Percentiles rank a stretch among this genome's conserved stretches.
phyloP scores from a whole-genome alignment of 2,329 filamentous ascomycete genomes.

The Venturiaceae sp. region DNA sequence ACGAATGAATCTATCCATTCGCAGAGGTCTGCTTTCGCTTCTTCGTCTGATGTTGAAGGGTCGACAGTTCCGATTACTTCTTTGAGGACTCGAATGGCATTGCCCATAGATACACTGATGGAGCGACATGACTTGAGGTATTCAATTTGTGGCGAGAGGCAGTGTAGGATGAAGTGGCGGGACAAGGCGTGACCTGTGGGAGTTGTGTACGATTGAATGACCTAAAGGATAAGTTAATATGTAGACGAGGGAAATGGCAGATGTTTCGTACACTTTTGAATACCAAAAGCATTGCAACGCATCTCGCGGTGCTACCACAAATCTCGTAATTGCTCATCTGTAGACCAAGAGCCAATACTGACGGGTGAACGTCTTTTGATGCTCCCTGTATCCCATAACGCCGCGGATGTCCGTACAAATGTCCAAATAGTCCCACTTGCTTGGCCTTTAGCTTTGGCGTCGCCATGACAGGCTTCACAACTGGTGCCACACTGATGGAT shows the following conservation, averaged over 20 bases:
- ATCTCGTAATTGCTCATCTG: constrained; percentile 85
- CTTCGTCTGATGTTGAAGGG: constrained; percentile 59
- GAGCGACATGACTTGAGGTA: constrained; percentile 91
- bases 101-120: constrained; percentile 93
- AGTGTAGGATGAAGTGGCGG: constrained; percentile 82
- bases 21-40: constrained; percentile 70
- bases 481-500: constrained; percentile 13
- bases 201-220: constrained; percentile 88
- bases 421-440: constrained; percentile 68
- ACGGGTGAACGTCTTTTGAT: constrained; percentile 70
- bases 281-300: constrained; percentile 77
- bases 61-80: constrained; percentile 85
- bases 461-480: constrained; percentile 6
- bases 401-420: constrained; percentile 69
- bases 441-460: constrained; percentile 8
- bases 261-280: constrained; percentile 64
- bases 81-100: constrained; percentile 91
- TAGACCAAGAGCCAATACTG: constrained; percentile 74
- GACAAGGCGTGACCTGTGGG: constrained; percentile 76
- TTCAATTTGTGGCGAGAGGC: constrained; percentile 89
- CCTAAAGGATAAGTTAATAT: constrained; percentile 38
- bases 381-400: constrained; percentile 52
- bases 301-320: constrained; percentile 78
- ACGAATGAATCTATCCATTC: constrained; percentile 83
- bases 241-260: not conserved